These are phyloP conservation scores for Penicillium expansum DNA, from an alignment of 2,329 filamentous ascomycete species.

Conservation along the genomic window DNA sequence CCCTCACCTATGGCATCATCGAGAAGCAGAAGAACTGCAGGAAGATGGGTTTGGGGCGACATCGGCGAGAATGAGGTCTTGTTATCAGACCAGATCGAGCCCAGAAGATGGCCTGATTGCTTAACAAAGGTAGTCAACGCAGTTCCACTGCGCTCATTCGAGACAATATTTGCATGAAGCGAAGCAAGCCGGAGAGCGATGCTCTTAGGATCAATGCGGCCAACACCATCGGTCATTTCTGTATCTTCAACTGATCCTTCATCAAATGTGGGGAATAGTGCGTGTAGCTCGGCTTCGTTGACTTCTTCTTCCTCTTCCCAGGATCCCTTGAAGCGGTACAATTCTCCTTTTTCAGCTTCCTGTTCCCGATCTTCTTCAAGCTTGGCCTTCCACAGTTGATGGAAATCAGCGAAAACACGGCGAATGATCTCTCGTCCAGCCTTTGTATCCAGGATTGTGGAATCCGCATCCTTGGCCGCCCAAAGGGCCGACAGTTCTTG, in stretches of 20 bases:
- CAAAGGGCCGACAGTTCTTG: conserved; percentile 39
- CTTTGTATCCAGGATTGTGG: conserved; percentile 38
- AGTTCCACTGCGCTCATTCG: conserved; percentile 27
- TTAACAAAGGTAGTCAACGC: conserved; percentile 37
- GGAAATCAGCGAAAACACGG: conserved; percentile 68
- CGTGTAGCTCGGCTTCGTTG: conserved; percentile 70
- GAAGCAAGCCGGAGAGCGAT: conserved; percentile 62
- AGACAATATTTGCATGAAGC: conserved; percentile 53
- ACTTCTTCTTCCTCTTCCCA: conserved; percentile 72
- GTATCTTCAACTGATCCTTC: conserved; percentile 47
- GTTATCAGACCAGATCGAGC: conserved; percentile 31
- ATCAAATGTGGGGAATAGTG: conserved; percentile 78
- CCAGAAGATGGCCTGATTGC: conserved; percentile 35
- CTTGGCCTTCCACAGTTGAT: conserved; percentile 74
- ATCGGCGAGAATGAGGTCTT: conserved; percentile 24
- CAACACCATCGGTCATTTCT: conserved; percentile 25
- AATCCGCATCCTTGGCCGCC: conserved; percentile 34
- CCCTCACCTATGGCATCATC: conserved; percentile 59
- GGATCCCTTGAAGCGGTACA: conserved; percentile 81
- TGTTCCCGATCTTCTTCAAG: conserved; percentile 73
- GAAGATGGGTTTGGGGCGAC: conserved; percentile 56
- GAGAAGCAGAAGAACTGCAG: conserved; percentile 64
- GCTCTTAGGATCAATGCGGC: conserved; percentile 47
- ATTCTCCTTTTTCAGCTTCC: conserved; percentile 67
- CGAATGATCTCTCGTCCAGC: conserved; percentile 57